phyloP scores from a whole-genome alignment of 257 asterid species.

The Solanum pimpinellifolium region DNA sequence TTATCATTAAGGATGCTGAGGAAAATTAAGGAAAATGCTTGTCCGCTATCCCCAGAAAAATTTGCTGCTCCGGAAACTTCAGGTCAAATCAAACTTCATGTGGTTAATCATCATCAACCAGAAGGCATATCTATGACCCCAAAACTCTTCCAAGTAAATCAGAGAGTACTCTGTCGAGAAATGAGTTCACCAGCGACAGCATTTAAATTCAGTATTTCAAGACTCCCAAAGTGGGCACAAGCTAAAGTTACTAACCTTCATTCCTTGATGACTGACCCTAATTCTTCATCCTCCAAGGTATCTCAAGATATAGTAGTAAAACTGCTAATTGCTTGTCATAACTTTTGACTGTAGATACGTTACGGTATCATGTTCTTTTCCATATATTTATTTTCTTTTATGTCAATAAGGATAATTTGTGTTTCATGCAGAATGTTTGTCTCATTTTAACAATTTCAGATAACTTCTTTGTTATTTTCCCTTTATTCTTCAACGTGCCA shows the following conservation, averaged over 20 bases:
- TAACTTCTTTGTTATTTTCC: background rate
- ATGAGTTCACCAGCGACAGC: constrained; percentile 11
- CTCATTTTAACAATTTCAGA: background rate
- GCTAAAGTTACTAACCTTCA: constrained; percentile 16
- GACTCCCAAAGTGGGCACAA: constrained; percentile 67
- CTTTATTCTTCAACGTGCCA: background rate
- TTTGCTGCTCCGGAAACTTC: constrained; percentile 9
- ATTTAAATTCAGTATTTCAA: constrained; percentile 53
- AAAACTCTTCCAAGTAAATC: constrained; percentile 4
- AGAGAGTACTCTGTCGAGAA: constrained; percentile 10
- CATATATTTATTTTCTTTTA: background rate
- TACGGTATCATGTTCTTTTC: background rate
- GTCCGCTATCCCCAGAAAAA: constrained; percentile 15
- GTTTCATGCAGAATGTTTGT: background rate
- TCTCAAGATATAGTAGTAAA: background rate
- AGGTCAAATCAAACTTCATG: constrained; percentile 9
- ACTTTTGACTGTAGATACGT: background rate
- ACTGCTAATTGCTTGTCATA: background rate
- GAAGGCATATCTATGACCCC: constrained; percentile 12
- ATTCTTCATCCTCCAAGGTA: constrained; percentile 35
- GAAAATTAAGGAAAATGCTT: constrained; percentile 15
- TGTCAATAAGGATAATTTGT: background rate
- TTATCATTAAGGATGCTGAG: constrained; percentile 38
- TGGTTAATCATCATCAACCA: constrained; percentile 9
- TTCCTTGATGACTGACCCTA: constrained; percentile 6